phyloP scores from a whole-genome alignment of 306 rosid species.

The Cicer pinnatifidum region DNA sequence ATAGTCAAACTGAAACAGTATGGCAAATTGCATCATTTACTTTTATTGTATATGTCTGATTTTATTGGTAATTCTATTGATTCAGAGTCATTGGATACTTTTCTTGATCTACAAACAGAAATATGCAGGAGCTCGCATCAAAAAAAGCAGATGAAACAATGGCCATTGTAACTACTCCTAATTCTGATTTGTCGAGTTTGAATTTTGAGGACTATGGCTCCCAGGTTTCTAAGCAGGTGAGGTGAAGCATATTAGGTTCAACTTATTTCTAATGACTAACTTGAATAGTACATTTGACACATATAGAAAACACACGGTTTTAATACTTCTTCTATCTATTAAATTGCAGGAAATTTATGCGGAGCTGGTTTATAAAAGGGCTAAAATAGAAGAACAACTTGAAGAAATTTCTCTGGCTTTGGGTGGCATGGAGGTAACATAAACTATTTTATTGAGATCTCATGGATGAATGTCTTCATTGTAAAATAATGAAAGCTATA shows the following conservation, averaged over 20 bases:
- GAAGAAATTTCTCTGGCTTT: conserved; percentile 56
- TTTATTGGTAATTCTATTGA: conserved; percentile 13
- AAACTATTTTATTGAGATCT: not conserved
- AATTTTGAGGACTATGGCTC: conserved; percentile 51
- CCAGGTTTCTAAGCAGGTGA: conserved; percentile 60
- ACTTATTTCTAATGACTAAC: not conserved
- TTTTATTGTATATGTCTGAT: not conserved
- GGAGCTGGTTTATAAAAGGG: conserved; percentile 55
- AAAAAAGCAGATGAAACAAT: conserved; percentile 54
- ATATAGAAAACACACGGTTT: not conserved
- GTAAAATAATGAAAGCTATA: not conserved
- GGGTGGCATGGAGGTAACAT: conserved; percentile 66
- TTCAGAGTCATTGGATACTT: conserved; percentile 3
- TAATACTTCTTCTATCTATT: conserved; percentile 3
- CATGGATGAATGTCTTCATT: conserved; percentile 18
- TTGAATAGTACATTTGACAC: not conserved
- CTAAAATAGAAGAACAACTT: conserved; percentile 64
- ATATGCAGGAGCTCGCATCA: conserved; percentile 46
- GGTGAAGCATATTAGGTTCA: not conserved
- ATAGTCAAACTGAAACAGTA: conserved; percentile 64
- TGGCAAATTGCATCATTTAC: conserved; percentile 6
- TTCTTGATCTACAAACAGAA: conserved; percentile 47
- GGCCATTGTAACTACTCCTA: conserved; percentile 48
- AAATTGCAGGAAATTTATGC: conserved; percentile 56
- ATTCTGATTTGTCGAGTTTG: conserved; percentile 48